phyloP scores from a whole-genome alignment of 495 filamentous ascomycete genomes.

The Penicillium tannophilum region DNA sequence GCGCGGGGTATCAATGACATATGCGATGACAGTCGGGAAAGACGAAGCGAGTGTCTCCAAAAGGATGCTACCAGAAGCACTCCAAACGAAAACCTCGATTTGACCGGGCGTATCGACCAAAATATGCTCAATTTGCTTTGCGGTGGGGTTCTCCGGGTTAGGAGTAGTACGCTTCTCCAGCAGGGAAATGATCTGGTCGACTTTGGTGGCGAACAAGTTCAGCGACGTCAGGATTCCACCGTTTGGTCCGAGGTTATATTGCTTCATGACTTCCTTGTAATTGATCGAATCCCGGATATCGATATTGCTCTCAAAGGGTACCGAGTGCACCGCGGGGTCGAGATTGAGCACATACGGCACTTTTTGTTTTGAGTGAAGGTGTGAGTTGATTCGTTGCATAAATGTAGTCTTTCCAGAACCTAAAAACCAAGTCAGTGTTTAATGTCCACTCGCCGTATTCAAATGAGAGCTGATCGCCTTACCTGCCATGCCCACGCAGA shows the following conservation, averaged over 20 bases:
- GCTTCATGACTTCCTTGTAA: conserved; percentile 99
- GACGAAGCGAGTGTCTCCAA: conserved; percentile 88
- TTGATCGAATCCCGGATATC: conserved; percentile 98
- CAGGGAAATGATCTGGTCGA: conserved; percentile 88
- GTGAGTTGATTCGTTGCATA: conserved; percentile 93
- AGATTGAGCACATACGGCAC: conserved; percentile 96
- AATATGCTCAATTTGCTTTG: conserved; percentile 76
- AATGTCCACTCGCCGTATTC: not conserved
- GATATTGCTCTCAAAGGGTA: conserved; percentile 99
- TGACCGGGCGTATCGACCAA: conserved; percentile 95
- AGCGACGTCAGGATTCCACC: conserved; percentile 96
- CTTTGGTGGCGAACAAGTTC: conserved; percentile 95
- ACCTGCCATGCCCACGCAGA: conserved; percentile 97
- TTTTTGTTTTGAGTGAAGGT: conserved; percentile 74
- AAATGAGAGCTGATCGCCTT: conserved; percentile 16
- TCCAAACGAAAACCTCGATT: conserved; percentile 99
- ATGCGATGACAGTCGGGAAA: conserved; percentile 95
- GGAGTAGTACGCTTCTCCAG: conserved; percentile 82
- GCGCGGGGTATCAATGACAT: conserved; percentile 94
- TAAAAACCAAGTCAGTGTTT: conserved; percentile 27
- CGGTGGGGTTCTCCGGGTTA: conserved; percentile 60
- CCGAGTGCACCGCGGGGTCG: conserved; percentile 87
- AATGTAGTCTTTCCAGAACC: conserved; percentile 98
- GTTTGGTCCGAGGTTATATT: conserved; percentile 97
- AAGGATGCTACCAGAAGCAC: conserved; percentile 88